Evolutionary conservation across 345 rosid genomes (phyloP).

Genomic region (Moringa oleifera): DNA sequence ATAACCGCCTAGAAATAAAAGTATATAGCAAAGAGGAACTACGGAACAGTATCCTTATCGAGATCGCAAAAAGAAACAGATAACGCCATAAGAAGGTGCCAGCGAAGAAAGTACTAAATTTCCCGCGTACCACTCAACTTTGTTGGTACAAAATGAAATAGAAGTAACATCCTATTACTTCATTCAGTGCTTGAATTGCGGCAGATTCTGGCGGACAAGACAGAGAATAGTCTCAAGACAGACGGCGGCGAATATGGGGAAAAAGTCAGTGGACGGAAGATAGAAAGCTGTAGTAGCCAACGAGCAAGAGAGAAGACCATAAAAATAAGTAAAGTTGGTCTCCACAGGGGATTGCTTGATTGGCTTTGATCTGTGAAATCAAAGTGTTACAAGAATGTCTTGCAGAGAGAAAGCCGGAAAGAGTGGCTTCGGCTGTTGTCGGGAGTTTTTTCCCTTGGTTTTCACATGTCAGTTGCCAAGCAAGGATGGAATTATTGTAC

Average conservation of each 20-base stretch:
- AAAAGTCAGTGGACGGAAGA: background rate
- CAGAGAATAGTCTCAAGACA: no score
- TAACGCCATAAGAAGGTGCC: background rate
- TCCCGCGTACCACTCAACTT: background rate
- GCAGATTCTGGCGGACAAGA: background rate
- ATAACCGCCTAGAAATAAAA: conserved; percentile 1
- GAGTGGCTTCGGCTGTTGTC: no score
- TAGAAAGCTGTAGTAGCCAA: conserved; percentile 4
- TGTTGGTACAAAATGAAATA: background rate
- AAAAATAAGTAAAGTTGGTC: background rate
- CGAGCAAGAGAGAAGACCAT: conserved; percentile 8
- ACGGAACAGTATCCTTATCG: background rate
- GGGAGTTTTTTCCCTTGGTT: no score
- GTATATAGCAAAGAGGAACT: conserved; percentile 9
- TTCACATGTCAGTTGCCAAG: no score
- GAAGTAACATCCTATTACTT: background rate
- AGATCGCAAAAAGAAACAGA: no score
- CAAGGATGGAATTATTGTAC: no score
- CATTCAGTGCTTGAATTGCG: conserved; percentile 10
- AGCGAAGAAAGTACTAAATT: background rate
- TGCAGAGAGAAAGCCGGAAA: no score
- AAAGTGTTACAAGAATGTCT: no score
- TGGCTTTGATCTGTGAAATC: no score
- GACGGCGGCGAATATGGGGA: background rate
- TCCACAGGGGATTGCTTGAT: no score